Base-by-base conservation (phyloP, 1,139 yeast genomes). In the Taphrina wiesneri region DNA sequence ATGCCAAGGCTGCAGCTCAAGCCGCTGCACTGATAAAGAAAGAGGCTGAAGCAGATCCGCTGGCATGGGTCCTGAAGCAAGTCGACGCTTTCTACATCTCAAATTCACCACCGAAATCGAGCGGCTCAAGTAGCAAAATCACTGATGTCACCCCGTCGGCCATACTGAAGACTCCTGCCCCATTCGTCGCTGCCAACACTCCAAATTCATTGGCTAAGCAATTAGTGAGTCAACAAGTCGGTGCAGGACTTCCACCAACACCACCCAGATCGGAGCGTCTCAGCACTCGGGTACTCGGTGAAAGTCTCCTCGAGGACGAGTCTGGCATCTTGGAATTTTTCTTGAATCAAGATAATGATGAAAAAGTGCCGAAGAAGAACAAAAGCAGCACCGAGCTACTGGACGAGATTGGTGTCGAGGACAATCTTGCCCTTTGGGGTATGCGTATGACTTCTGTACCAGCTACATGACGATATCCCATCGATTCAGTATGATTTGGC, bases 11-110 rank as follows among this genome's bases (percentile, higher is more conserved):
- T 2, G 64, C 64, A 3, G 64, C 64, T 2, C 57, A 60, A 19
- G 57, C 64, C 6, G 57, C 34, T 15, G 56, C 64, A 2, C 25
- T 54, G 59, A 30, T 60, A 28, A 26, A 51, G 47, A 53, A 52
- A 11, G 64, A 60, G 28, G 64, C 64, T 2, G 64, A 60, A 46
- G 64, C 64, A 26, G 64, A 60, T 60, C 64, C 64, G 3, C 28
- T 60, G 32, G 64, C 64, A 3, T 60, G 64, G 64, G 64, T 56
- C 5, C 39, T 60, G 39, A 60, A 60, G 43, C 64, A 60, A 43
- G 57, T 60, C 23, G 49, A 36, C 13, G 28, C 47, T n/a, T 60
- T 51, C 21, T 51, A 51, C 51, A 11, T 19, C 30, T 19, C 53
- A 11, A 23, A 15, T 13, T 30, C 49, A 23, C 51, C 57, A 7